Conservation (phyloP, 805 yeast genomes). For the Metschnikowia aberdeeniae region DNA sequence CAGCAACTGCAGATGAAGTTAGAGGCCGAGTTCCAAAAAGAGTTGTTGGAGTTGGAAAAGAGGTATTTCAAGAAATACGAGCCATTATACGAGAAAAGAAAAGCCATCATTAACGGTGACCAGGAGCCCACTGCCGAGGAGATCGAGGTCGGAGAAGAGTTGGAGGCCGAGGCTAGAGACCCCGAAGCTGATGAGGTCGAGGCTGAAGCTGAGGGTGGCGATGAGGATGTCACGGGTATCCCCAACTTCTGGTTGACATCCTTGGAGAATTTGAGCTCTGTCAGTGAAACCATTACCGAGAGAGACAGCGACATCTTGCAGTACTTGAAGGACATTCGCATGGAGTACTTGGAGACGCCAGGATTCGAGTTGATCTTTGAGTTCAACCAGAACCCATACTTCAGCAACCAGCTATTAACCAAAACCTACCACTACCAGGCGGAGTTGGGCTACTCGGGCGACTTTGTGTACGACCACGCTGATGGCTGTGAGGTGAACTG, state of each 20-base stretch:
- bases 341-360: constrained; percentile 77
- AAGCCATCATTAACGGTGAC: constrained; percentile 65
- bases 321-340: constrained; percentile 61
- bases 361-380: constrained; percentile 87
- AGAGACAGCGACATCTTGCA: constrained; percentile 83
- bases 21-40: constrained; percentile 90
- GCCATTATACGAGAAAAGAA: constrained; percentile 74
- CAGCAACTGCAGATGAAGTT: constrained; percentile 76
- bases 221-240: constrained; percentile 60
- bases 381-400: constrained; percentile 71
- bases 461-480: constrained; percentile 94
- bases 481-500: constrained; percentile 85
- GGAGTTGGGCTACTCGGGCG: constrained; percentile 91
- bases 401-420: constrained; percentile 65
- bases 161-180: constrained; percentile 54
- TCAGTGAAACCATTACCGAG: constrained; percentile 81
- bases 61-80: constrained; percentile 66
- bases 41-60: constrained; percentile 80
- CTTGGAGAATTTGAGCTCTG: constrained; percentile 75
- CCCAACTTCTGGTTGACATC: constrained; percentile 98
- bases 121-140: constrained; percentile 77
- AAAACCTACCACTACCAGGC: constrained; percentile 93
- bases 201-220: constrained; percentile 42
- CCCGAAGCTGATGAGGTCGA: constrained; percentile 40
- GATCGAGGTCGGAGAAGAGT: constrained; percentile 69